Base-by-base conservation (phyloP, 129 eudicot genomes). In the Flaveria linearis region DNA sequence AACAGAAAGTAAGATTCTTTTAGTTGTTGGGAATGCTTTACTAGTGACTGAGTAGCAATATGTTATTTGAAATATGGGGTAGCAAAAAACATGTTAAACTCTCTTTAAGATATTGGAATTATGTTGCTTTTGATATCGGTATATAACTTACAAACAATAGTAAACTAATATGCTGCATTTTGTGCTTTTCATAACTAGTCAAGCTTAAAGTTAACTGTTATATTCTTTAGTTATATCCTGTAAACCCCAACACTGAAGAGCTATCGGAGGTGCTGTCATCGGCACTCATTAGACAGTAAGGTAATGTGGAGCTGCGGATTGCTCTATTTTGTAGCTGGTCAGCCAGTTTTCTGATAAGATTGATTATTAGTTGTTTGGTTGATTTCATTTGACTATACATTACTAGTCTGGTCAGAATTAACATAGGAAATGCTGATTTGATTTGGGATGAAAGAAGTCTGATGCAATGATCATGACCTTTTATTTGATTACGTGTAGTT, bases 361-460 rank as follows among this genome's bases (percentile, higher is more conserved):
- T 15, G 26, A 25, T 30, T 76, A 16, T 51, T 66, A 47, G 14
- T 26, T 76, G 42, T 64, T 33, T 49, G 72, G 18, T 62, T 62
- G 78, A 46, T 23, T 43, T 76, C 11, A 28, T 55, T 66, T 3
- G 66, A 68, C 9, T 76, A 68, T 55, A 67, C 53, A 20, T 76
- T 76, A 39, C 57, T 76, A 67, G 26, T 41, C 22, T 33, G 9
- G 56, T 23, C 17, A 67, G 67, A 52, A n/a, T 14, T 36, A 28
- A 20, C 18, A 16, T 49, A 28, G 74, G 80, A 42, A 53, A 10
- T 42, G 45, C 57, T 55, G 68, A 22, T 36, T 49, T 77, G 18
- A 53, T 77, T 55, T 23, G 68, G 57, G 68, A 67, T 68, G 75
- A 20, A 20, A 52, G 39, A 43, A 66, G 72, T 76, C 41, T 2